Percentiles rank a stretch among this genome's conserved stretches.
Conservation (phyloP, 805 yeast genomes). For the Naumovozyma baii region DNA sequence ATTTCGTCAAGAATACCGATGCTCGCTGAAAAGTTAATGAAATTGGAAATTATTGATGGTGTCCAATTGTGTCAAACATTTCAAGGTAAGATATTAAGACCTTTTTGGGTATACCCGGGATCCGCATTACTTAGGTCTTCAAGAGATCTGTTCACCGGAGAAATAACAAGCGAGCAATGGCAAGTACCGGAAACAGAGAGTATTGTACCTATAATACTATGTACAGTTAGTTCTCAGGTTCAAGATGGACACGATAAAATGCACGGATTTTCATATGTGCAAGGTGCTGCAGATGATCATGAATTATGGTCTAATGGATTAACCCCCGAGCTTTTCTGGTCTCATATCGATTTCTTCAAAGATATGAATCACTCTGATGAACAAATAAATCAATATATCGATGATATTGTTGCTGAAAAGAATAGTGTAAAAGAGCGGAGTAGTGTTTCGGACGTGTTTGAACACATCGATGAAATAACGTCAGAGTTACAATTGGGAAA, state of each 20-base stretch:
- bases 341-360: constrained; percentile 24
- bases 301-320: constrained; percentile 68
- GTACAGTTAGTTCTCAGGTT: constrained; percentile 54
- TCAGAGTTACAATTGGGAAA: constrained; percentile 15
- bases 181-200: constrained; percentile 28
- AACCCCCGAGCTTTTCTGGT: constrained; percentile 52
- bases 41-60: constrained; percentile 34
- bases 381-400: constrained; percentile 17
- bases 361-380: constrained; percentile 25
- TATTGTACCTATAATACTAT: constrained; percentile 38
- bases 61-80: constrained; percentile 28
- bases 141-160: constrained; percentile 26
- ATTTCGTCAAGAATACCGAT: constrained; percentile 40
- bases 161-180: constrained; percentile 23
- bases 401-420: constrained; percentile 1
- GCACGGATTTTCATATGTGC: constrained; percentile 55
- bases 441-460: constrained; percentile 9
- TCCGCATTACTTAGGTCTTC: constrained; percentile 16
- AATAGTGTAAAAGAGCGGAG: background rate
- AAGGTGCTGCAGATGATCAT: constrained; percentile 93
- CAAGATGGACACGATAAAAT: constrained; percentile 47
- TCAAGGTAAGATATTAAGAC: constrained; percentile 44
- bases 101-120: constrained; percentile 63
- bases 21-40: constrained; percentile 38
- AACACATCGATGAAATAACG: constrained; percentile 13